Conservation (phyloP, 768 basidiomycete genomes). For the Cyclocybe cylindracea region DNA sequence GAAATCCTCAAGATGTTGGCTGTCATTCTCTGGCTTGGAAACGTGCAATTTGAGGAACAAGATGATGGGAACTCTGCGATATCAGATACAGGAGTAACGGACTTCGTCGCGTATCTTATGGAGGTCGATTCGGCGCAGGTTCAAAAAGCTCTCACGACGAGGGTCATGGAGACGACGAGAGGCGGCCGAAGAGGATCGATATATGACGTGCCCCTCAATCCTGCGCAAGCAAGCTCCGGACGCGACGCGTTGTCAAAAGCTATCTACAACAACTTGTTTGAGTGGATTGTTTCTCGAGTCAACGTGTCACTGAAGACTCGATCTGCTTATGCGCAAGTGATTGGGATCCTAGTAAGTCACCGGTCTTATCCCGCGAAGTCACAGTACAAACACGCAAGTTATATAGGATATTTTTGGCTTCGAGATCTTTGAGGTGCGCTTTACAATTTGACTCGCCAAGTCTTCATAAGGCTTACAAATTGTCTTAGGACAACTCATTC, state of each 20-base stretch:
- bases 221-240: constrained; percentile 85
- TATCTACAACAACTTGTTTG: constrained; percentile 97
- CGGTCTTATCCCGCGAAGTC: background rate
- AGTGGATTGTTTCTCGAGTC: constrained; percentile 97
- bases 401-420: constrained; percentile 95
- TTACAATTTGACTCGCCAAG: background rate
- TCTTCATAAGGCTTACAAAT: background rate
- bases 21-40: constrained; percentile 92
- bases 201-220: constrained; percentile 96
- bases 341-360: constrained; percentile 81
- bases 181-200: constrained; percentile 92
- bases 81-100: constrained; percentile 84
- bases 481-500: constrained; percentile 85
- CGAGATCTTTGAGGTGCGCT: constrained; percentile 88
- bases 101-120: constrained; percentile 94
- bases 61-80: constrained; percentile 89
- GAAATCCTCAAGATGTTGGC: constrained; percentile 95
- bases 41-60: constrained; percentile 85
- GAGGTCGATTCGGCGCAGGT: constrained; percentile 78
- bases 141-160: constrained; percentile 83
- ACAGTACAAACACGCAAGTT: constrained; percentile 3
- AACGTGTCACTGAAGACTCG: constrained; percentile 97
- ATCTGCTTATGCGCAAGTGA: constrained; percentile 69
- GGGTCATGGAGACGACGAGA: constrained; percentile 89
- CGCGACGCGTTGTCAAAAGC: constrained; percentile 94